phyloP scores from a whole-genome alignment of 768 basidiomycete genomes.

The Boletus speciosus region DNA sequence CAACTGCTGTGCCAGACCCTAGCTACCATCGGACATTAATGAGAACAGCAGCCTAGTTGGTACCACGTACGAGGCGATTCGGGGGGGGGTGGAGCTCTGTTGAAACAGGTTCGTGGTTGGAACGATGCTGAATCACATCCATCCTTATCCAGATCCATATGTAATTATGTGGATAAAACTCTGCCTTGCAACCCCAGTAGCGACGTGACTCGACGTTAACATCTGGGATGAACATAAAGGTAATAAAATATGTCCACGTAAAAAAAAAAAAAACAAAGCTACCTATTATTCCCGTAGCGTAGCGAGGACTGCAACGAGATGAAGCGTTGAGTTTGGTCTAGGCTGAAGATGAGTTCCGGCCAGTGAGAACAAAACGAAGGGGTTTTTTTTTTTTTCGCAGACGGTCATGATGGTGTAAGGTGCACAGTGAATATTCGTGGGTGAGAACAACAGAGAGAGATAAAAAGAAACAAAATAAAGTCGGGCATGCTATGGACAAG shows the following conservation, averaged over 20 bases:
- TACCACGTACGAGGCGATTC: constrained; percentile 1
- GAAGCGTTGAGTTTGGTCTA: not conserved
- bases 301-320: constrained; percentile 5
- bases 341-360: constrained; percentile 4
- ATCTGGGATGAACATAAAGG: constrained; percentile 21
- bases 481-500: constrained; percentile 2
- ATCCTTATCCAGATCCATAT: constrained; percentile 4
- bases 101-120: not conserved
- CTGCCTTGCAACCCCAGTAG: constrained; percentile 13
- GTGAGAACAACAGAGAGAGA: not conserved
- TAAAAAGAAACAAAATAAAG: not conserved
- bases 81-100: not conserved
- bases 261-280: constrained; percentile 13
- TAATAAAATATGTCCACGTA: constrained; percentile 30
- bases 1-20: not conserved
- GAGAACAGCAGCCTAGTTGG: not conserved
- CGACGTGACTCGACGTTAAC: constrained; percentile 11
- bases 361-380: constrained; percentile 2
- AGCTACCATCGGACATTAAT: not conserved
- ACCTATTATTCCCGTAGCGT: constrained; percentile 14
- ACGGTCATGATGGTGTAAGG: not conserved
- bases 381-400: constrained; percentile 4
- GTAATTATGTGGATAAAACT: constrained; percentile 7
- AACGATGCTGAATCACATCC: not conserved
- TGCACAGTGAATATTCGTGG: constrained; percentile 1